Evolutionary conservation across 2,329 filamentous ascomycete genomes (phyloP), one percentile per base, ranked within the genome.

Genomic region (Bisporella sp.): DNA sequence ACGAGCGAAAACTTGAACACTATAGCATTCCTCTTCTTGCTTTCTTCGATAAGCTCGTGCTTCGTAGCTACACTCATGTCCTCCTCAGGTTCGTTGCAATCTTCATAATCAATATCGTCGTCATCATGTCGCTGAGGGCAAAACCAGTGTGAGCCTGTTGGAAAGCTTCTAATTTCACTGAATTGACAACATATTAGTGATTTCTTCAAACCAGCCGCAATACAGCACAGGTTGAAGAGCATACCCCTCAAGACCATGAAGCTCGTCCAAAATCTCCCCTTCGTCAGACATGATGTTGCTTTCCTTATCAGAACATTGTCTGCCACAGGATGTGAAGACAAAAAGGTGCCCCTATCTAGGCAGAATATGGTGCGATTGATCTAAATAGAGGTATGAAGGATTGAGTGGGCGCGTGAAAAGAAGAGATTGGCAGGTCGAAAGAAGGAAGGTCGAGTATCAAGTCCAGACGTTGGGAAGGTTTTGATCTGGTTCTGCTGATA

Each of bases 1-100:
- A 90, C 77, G 41, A 87, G 73, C 54, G 84, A 82, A 52, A 81
- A 85, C 62, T 79, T 81, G 55, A 87, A 81, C 46, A 84, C 82
- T 32, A 80, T 74, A 54, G 83, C 73, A 53, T 82, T 72, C 32
- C 86, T 76, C 6, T 68, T 63, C 33, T 75, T 71, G 11, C 76
- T 77, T 50, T 82, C 73, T 46, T 74, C 62, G 21, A 87, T 78
- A 6, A 77, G 71, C 41, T 69, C 61, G 45, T 70, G 64, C 62
- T 81, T 83, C 55, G 78, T 73, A 6, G 73, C 72, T 13, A 61
- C 57, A 6, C 74, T 73, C 39, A 81, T 69, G 40, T 71, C 73
- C 11, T 71, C 68, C 12, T 77, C 74, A 3, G 70, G 68, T 5
- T 69, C 64, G 41, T 71, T 65, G 4, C 69, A 70, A 53, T 82